A percentile compares a stretch with the other conserved stretches of the same genome.
These are phyloP conservation scores for Cytidiella melzeri DNA, from an alignment of 768 basidiomycete species.

Conservation along the genomic window DNA sequence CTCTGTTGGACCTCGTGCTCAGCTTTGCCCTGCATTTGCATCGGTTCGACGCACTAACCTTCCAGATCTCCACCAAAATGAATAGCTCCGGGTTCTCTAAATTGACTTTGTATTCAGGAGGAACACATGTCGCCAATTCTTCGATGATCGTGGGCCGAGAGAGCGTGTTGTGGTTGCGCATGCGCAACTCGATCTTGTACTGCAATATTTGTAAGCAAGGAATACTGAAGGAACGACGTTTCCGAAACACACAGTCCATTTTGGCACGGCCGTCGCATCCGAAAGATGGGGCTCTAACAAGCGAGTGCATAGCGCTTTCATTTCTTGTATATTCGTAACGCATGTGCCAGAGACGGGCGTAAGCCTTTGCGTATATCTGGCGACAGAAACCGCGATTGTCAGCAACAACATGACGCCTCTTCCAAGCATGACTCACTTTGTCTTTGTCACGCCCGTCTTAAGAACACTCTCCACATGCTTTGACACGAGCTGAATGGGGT, in stretches of 20 bases:
- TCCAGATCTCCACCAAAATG: conserved; percentile 78
- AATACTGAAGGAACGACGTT: neutral
- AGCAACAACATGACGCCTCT: neutral
- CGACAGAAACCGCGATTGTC: neutral
- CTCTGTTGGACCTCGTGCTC: too few relatives aligned
- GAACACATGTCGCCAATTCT: conserved; percentile 65
- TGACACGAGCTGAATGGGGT: conserved; percentile 65
- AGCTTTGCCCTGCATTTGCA: too few relatives aligned
- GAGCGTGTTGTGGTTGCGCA: conserved; percentile 73
- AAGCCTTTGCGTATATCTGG: conserved; percentile 64
- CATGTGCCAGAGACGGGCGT: conserved; percentile 66
- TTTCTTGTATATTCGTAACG: conserved; percentile 63
- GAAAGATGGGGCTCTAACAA: conserved; percentile 49
- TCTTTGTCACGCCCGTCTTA: conserved; percentile 55
- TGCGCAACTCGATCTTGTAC: conserved; percentile 78
- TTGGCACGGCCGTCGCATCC: conserved; percentile 24
- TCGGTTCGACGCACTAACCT: conserved; percentile 48
- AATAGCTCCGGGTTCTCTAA: conserved; percentile 65
- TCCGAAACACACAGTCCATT: conserved; percentile 41
- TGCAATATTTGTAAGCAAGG: conserved; percentile 21
- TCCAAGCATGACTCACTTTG: conserved; percentile 39
- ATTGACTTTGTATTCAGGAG: conserved; percentile 60
- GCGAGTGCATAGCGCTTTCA: conserved; percentile 52
- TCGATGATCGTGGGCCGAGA: conserved; percentile 55
- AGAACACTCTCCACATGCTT: conserved; percentile 59